A percentile compares a stretch with the other conserved stretches of the same genome.
phyloP scores from a whole-genome alignment of 2,329 filamentous ascomycete genomes.

The Bipolaris zeicola region DNA sequence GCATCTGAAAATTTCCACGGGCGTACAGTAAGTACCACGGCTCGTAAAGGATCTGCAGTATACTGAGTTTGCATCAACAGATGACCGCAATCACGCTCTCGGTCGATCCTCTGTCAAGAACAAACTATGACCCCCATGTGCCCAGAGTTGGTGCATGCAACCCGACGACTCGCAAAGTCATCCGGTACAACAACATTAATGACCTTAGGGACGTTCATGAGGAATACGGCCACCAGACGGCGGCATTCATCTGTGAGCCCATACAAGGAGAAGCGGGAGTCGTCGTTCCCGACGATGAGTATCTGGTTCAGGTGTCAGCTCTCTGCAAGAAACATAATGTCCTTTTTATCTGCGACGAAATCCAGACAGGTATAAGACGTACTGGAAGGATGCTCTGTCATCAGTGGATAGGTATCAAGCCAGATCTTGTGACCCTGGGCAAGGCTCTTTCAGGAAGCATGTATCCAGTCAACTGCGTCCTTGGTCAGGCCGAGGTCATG shows the following conservation, averaged over 20 bases:
- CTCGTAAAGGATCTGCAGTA: slow-evolving; percentile 13
- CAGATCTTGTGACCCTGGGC: slow-evolving; percentile 90
- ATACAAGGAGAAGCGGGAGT: slow-evolving; percentile 98
- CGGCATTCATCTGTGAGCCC: slow-evolving; percentile 92
- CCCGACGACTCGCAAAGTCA: slow-evolving; percentile 76
- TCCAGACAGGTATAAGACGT: slow-evolving; percentile 95
- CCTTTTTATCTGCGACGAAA: slow-evolving; percentile 95
- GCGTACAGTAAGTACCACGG: slow-evolving; percentile 70
- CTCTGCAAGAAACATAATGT: slow-evolving; percentile 96
- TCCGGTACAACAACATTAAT: slow-evolving; percentile 83
- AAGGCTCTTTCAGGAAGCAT: slow-evolving; percentile 98
- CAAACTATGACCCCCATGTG: slow-evolving; percentile 96
- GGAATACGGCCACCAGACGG: slow-evolving; percentile 80
- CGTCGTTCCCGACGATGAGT: slow-evolving; percentile 88
- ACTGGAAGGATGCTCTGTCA: slow-evolving; percentile 93
- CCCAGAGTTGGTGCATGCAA: slow-evolving; percentile 80
- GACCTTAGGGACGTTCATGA: slow-evolving; percentile 81
- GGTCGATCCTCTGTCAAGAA: slow-evolving; percentile 92
- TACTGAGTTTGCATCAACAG: slow-evolving; percentile 48
- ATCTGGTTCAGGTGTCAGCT: slow-evolving; percentile 77
- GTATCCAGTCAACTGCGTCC: slow-evolving; percentile 96
- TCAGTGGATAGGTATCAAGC: slow-evolving; percentile 93
- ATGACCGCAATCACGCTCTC: slow-evolving; percentile 96
- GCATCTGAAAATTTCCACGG: slow-evolving; percentile 95
- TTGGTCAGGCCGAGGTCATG: slow-evolving; percentile 90